Base-by-base conservation (phyloP, 768 basidiomycete species). In the Leccinum fibrillosum region DNA sequence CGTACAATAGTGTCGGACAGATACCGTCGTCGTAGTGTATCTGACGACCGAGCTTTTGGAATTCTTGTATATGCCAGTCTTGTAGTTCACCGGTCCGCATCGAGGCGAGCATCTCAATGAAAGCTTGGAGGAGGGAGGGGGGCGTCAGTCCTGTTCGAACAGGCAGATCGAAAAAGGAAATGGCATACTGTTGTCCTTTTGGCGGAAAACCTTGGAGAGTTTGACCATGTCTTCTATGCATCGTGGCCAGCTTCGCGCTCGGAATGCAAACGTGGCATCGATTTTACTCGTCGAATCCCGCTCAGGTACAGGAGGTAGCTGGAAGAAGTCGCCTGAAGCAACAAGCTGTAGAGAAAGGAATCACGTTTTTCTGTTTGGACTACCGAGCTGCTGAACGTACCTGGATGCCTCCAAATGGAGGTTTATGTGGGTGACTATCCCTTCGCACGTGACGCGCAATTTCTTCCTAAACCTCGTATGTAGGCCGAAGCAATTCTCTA, bases 51-150 rank as follows among this genome's bases (percentile, higher is more conserved):
- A 98, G 78, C 8, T 75, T 75, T 59, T 71, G 80, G 77, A 98
- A 97, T 59, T 82, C 84, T 17, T 70, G 60, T 60, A 90, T 86
- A 1, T 94, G 94, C 49, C 78, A 76, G 0, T 69, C 58, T 2
- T 82, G 78, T n/a, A 98, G 74, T 13, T 66, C 72, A 1, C 96
- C 97, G 61, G 91, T 95, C 25, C 97, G 85, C 94, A 98, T 98
- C 66, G 97, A 94, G 68, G 98, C 98, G 50, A 98, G 78, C 92
- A 98, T 98, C 66, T 93, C 81, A 48, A 99, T 83, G 67, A 99
- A 98, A 49, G 81, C 94, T 94, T 94, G 66, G 8, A 30, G 8
- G 12, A 34, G 11, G 5, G 32, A 2, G 44, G 15, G 15, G 15
- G 9, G 4, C 13, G 19, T 62, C 23, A 48, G 26, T 44, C 28